Percentiles rank a stretch among this genome's conserved stretches.
phyloP scores from a whole-genome alignment of 2,329 filamentous ascomycete genomes.

The Alternaria metachromatica region DNA sequence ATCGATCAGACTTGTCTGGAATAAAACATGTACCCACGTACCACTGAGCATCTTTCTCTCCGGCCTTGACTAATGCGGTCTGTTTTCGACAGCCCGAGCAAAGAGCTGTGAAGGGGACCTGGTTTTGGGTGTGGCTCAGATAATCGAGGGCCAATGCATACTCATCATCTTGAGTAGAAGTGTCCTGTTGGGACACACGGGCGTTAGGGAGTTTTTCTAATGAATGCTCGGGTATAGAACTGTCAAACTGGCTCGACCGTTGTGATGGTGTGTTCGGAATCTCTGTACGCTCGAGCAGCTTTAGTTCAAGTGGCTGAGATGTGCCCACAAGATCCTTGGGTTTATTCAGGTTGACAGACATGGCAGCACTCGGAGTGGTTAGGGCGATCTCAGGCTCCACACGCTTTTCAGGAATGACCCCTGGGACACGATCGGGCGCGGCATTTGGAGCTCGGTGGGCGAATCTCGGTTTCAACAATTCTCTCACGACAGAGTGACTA shows the following conservation, averaged over 20 bases:
- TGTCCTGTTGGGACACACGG: neutral
- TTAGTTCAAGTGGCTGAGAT: neutral
- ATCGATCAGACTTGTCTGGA: neutral
- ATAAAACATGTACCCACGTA: slow-evolving; percentile 1
- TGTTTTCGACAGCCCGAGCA: slow-evolving; percentile 23
- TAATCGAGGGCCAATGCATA: neutral
- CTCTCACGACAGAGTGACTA: slow-evolving; percentile 2
- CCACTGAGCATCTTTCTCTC: slow-evolving; percentile 10
- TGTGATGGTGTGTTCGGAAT: slow-evolving; percentile 26
- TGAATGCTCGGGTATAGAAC: neutral
- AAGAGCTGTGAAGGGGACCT: neutral
- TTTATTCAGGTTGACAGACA: neutral
- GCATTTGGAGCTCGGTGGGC: neutral
- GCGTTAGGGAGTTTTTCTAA: neutral
- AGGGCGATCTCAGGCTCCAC: neutral
- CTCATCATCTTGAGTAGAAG: neutral
- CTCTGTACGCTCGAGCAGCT: slow-evolving; percentile 6
- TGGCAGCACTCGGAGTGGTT: neutral
- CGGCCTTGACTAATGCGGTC: neutral
- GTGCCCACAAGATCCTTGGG: neutral
- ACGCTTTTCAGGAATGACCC: neutral
- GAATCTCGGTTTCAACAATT: neutral
- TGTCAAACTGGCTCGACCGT: slow-evolving; percentile 11
- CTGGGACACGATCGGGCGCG: neutral
- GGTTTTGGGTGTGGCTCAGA: neutral